These are phyloP conservation scores for Helotiales sp. DNA, from an alignment of 2,329 filamentous ascomycete genomes.

Conservation along the genomic window DNA sequence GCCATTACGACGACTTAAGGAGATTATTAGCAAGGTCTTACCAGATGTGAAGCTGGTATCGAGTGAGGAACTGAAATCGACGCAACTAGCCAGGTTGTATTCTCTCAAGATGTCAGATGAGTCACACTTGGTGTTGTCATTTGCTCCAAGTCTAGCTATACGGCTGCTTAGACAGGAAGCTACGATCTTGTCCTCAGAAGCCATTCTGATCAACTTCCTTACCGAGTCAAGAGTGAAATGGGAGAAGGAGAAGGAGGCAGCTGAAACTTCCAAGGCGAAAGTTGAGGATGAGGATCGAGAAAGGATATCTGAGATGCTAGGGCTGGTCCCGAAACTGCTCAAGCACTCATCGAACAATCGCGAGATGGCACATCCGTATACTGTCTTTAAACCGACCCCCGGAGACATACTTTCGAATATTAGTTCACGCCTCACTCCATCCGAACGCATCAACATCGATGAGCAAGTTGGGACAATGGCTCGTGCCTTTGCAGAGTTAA, in stretches of 20 bases:
- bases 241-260: constrained; percentile 1
- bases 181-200: constrained; percentile 32
- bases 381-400: constrained; percentile 26
- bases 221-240: constrained; percentile 11
- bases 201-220: constrained; percentile 31
- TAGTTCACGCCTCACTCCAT: constrained; percentile 27
- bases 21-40: constrained; percentile 30
- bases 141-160: constrained; percentile 29
- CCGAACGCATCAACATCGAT: constrained; percentile 28
- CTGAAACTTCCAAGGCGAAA: constrained; percentile 2
- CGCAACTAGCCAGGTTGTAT: constrained; percentile 34
- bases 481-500: constrained; percentile 29
- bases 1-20: constrained; percentile 32
- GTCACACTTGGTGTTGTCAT: constrained; percentile 30
- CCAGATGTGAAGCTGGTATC: constrained; percentile 28
- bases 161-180: constrained; percentile 34
- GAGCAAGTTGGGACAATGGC: constrained; percentile 32
- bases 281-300: not conserved
- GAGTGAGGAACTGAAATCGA: constrained; percentile 34
- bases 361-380: constrained; percentile 35
- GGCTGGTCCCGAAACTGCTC: constrained; percentile 32
- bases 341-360: constrained; percentile 33
- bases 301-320: constrained; percentile 3
- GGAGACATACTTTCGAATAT: constrained; percentile 30
- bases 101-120: constrained; percentile 33